These are phyloP conservation scores for Epicoccum sorghinum DNA, from an alignment of 2,329 filamentous ascomycete species.

Conservation along the genomic window DNA sequence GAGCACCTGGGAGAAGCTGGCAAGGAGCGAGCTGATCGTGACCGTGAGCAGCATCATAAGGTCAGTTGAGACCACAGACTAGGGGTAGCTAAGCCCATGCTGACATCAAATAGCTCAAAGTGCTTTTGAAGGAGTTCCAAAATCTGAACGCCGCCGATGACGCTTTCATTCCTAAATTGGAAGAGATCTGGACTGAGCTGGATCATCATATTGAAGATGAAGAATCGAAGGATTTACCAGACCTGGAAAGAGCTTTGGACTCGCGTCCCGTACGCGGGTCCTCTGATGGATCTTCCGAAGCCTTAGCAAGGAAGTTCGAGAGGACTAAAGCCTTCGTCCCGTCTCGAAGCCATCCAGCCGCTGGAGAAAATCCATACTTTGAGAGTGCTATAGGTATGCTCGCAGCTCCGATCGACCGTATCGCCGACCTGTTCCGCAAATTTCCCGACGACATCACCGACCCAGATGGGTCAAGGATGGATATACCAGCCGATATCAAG, in stretches of 20 bases:
- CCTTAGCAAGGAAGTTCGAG: conserved; percentile 37
- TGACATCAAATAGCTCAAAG: conserved; percentile 30
- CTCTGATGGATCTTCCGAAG: conserved; percentile 24
- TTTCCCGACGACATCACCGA: conserved; percentile 53
- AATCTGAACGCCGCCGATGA: conserved; percentile 30
- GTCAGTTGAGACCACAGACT: conserved; percentile 17
- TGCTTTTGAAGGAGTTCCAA: conserved; percentile 40
- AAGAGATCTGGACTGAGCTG: conserved; percentile 30
- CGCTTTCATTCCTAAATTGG: conserved; percentile 33
- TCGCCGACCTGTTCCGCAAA: conserved; percentile 61
- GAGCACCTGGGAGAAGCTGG: conserved; percentile 42
- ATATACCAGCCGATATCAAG: neutral
- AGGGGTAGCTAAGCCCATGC: neutral
- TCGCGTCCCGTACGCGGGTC: conserved; percentile 8
- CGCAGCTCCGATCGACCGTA: conserved; percentile 63
- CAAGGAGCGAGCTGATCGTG: conserved; percentile 38
- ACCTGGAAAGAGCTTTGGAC: conserved; percentile 31
- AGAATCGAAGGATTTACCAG: conserved; percentile 37
- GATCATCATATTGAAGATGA: conserved; percentile 41
- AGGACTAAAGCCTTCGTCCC: conserved; percentile 43
- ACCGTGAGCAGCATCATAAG: conserved; percentile 43
- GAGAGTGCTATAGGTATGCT: conserved; percentile 62
- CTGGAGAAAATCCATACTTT: conserved; percentile 59
- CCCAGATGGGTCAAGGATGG: conserved; percentile 29
- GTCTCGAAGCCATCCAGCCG: conserved; percentile 37